These are phyloP conservation scores for Stromatinia cepivora DNA, from an alignment of 2,329 filamentous ascomycete genomes.

Conservation along the genomic window DNA sequence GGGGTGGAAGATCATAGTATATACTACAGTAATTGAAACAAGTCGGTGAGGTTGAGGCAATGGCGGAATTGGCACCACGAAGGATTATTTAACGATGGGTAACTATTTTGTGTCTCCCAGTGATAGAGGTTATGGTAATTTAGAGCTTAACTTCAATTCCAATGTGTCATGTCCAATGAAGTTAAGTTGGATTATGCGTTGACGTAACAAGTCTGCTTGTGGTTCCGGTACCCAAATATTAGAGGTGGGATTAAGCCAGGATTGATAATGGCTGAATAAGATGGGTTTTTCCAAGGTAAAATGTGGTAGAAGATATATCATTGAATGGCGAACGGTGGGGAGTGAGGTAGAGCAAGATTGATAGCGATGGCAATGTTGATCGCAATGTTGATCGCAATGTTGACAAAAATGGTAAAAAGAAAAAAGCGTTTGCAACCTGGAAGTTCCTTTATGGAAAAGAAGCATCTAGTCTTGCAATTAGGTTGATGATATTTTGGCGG, in stretches of 20 bases:
- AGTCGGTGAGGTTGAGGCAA: not conserved
- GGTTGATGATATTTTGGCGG: not conserved
- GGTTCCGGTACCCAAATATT: not conserved
- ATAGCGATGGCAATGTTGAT: not conserved
- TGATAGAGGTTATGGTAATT: not conserved
- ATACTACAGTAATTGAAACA: not conserved
- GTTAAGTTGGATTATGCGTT: constrained; percentile 3
- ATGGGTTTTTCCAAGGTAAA: not conserved
- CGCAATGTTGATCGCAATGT: not conserved
- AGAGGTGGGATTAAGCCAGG: not conserved
- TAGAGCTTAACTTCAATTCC: not conserved
- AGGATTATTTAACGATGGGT: not conserved
- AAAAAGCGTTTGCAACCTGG: not conserved
- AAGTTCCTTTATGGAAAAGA: not conserved
- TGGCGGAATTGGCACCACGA: constrained; percentile 1
- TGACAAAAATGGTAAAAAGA: not conserved
- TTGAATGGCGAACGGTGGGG: not conserved
- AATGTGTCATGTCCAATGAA: not conserved
- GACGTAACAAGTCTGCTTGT: constrained; percentile 1
- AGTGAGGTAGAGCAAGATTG: not conserved
- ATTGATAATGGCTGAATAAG: constrained; percentile 11
- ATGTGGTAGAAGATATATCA: not conserved
- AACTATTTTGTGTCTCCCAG: not conserved
- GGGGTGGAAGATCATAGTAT: not conserved
- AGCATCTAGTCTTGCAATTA: not conserved